Conservation (phyloP, 176 grass and related monocot species). For the Rhynchospora pubera region DNA sequence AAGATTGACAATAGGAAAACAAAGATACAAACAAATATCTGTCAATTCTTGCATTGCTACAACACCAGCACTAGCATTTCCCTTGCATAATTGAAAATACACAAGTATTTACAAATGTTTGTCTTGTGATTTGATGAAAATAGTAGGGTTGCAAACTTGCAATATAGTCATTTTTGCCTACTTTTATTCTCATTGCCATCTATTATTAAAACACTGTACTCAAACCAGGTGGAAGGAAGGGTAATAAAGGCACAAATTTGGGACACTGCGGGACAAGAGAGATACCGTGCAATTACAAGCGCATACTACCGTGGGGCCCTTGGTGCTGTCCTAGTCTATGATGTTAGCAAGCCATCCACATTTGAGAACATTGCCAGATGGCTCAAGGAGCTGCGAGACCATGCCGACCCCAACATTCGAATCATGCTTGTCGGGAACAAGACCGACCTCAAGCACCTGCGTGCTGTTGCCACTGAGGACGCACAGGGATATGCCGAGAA, state of each 20-base stretch:
- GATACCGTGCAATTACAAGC: slow-evolving; percentile 77
- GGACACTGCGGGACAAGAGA: slow-evolving; percentile 81
- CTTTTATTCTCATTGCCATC: neutral
- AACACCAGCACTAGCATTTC: neutral
- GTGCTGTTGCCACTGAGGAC: slow-evolving; percentile 45
- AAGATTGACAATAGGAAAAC: neutral
- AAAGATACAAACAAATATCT: neutral
- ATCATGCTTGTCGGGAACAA: slow-evolving; percentile 94
- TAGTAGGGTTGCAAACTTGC: too few species aligned
- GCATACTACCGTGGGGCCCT: slow-evolving; percentile 91
- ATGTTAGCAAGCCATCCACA: slow-evolving; percentile 79
- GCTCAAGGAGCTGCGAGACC: slow-evolving; percentile 84
- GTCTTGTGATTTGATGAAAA: neutral
- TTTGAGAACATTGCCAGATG: slow-evolving; percentile 80
- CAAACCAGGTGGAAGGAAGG: slow-evolving; percentile 58
- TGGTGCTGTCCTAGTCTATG: slow-evolving; percentile 69
- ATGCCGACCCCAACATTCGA: slow-evolving; percentile 64
- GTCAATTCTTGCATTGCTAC: neutral
- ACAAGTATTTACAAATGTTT: neutral
- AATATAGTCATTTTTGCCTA: neutral
- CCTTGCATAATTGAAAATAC: neutral
- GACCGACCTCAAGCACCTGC: slow-evolving; percentile 68
- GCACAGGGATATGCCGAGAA: slow-evolving; percentile 47
- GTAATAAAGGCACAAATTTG: slow-evolving; percentile 93
- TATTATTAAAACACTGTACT: neutral